phyloP scores from a whole-genome alignment of 2,329 filamentous ascomycete genomes.

The Delphinella strobiligena region DNA sequence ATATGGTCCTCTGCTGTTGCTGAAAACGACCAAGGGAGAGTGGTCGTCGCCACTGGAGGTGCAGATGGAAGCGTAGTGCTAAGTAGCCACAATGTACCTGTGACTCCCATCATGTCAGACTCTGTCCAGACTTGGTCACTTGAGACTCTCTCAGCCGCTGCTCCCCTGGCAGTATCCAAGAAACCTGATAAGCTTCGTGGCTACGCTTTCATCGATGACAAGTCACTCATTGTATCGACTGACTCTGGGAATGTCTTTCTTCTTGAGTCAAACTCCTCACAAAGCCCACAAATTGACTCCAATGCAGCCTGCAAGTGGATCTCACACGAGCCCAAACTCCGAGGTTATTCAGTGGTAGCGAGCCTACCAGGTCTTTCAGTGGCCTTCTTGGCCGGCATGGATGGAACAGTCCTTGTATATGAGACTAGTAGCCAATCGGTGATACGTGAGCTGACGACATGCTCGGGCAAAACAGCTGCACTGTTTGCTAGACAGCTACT shows the following conservation, averaged over 20 bases:
- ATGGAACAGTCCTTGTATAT: slow-evolving; percentile 32
- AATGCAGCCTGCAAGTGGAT: slow-evolving; percentile 18
- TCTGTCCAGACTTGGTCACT: slow-evolving; percentile 5
- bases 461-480: slow-evolving; percentile 24
- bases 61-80: slow-evolving; percentile 58
- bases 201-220: slow-evolving; percentile 49
- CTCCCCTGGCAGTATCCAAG: slow-evolving; percentile 10
- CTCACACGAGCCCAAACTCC: slow-evolving; percentile 25
- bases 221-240: slow-evolving; percentile 45
- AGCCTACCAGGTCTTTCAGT: slow-evolving; percentile 23
- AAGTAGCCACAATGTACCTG: slow-evolving; percentile 1
- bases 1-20: slow-evolving; percentile 60
- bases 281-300: too few relatives aligned
- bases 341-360: slow-evolving; percentile 36
- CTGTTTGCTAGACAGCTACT: not conserved
- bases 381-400: slow-evolving; percentile 34
- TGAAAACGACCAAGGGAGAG: not conserved
- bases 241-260: slow-evolving; percentile 46
- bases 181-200: slow-evolving; percentile 39
- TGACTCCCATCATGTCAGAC: not conserved
- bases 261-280: slow-evolving; percentile 8
- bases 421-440: slow-evolving; percentile 1
- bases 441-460: slow-evolving; percentile 17
- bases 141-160: not conserved
- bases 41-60: slow-evolving; percentile 55